A percentile compares a stretch with the other conserved stretches of the same genome.
phyloP scores from a whole-genome alignment of 768 basidiomycete species.

The Aureoboletus auriporus region DNA sequence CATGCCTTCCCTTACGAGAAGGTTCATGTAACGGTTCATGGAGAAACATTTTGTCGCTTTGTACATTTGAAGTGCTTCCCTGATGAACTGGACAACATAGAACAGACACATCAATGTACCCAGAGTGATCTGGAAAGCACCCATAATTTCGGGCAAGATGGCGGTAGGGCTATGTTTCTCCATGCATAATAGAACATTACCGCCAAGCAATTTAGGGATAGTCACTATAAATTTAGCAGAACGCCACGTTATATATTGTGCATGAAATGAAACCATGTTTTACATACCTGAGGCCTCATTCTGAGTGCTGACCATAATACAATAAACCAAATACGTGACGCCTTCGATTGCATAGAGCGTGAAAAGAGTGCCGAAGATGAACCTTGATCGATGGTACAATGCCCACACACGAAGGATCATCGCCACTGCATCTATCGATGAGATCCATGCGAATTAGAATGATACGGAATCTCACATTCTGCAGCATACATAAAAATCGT shows the following conservation, averaged over 20 bases:
- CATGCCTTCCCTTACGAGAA: background rate
- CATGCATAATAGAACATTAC: background rate
- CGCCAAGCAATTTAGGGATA: background rate
- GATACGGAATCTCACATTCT: background rate
- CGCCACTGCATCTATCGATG: background rate
- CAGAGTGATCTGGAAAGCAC: background rate
- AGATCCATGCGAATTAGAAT: background rate
- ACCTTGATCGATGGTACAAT: background rate
- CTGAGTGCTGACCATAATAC: background rate
- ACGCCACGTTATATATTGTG: background rate
- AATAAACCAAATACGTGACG: background rate
- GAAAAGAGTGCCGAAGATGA: no score
- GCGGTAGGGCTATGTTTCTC: background rate
- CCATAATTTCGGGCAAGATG: background rate
- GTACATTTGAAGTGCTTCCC: background rate
- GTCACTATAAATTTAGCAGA: background rate
- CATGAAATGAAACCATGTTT: background rate
- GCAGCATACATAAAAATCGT: background rate
- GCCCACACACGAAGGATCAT: background rate
- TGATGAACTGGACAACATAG: background rate
- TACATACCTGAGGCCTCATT: background rate
- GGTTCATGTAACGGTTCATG: background rate
- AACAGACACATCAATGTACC: background rate
- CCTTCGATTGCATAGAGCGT: background rate
- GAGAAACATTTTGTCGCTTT: background rate